These are phyloP conservation scores for Ambrosiella beaveri DNA, from an alignment of 2,329 filamentous ascomycete species.

Conservation along the genomic window DNA sequence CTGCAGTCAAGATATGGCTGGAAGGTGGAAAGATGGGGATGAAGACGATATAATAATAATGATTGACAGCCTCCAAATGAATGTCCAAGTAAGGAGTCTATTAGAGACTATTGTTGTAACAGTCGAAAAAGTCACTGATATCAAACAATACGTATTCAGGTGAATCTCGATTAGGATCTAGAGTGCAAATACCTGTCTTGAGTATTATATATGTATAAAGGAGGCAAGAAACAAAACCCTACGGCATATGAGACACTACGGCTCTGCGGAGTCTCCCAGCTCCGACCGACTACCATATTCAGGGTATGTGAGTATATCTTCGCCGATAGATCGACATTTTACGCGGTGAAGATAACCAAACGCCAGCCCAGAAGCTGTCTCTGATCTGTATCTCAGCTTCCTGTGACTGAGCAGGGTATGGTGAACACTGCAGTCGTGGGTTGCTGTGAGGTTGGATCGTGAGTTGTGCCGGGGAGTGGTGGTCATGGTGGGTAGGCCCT, in stretches of 20 bases:
- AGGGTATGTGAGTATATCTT: too few relatives aligned
- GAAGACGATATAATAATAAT: too few relatives aligned
- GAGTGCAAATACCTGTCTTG: too few relatives aligned
- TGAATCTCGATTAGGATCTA: too few relatives aligned
- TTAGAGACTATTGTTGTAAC: too few relatives aligned
- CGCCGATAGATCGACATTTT: not conserved
- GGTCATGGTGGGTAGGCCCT: too few relatives aligned
- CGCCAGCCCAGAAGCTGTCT: not conserved
- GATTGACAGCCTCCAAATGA: too few relatives aligned
- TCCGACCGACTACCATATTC: not conserved
- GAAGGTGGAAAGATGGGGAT: too few relatives aligned
- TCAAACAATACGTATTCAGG: too few relatives aligned
- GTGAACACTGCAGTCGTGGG: not conserved
- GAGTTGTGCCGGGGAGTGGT: not conserved
- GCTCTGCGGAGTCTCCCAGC: not conserved
- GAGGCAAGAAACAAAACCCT: not conserved
- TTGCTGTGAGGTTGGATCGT: not conserved
- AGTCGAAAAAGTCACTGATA: too few relatives aligned
- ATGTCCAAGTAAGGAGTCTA: too few relatives aligned
- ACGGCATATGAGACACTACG: not conserved
- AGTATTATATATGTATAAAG: not conserved
- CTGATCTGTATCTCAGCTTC: not conserved
- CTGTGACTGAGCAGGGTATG: not conserved
- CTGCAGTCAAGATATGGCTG: too few relatives aligned
- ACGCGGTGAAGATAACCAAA: not conserved